A percentile compares a stretch with the other conserved stretches of the same genome.
Conservation (phyloP, 2,329 filamentous ascomycete species). For the Aspergillus fijiensis region DNA sequence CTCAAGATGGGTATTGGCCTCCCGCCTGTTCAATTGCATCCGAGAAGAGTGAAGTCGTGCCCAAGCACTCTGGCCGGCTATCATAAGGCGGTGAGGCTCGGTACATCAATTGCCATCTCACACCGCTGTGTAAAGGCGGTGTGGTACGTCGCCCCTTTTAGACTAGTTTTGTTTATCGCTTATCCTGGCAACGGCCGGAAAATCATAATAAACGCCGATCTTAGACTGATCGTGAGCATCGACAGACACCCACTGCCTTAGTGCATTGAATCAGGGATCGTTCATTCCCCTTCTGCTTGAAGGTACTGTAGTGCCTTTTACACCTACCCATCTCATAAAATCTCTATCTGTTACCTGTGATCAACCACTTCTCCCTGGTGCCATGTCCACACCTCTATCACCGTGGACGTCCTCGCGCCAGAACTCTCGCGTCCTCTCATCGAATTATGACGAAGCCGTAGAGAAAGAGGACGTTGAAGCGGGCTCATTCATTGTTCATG, state of each 20-base stretch:
- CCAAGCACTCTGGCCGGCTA: not conserved
- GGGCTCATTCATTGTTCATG: conserved; percentile 17
- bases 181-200: conserved; percentile 28
- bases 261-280: not conserved
- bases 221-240: conserved; percentile 8
- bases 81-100: conserved; percentile 14
- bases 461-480: conserved; percentile 19
- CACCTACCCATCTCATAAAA: not conserved
- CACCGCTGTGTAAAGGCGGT: conserved; percentile 9
- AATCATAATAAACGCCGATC: conserved; percentile 23
- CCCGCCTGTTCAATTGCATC: too few relatives aligned
- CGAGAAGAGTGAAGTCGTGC: too few relatives aligned
- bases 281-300: not conserved
- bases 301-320: not conserved
- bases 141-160: not conserved
- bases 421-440: conserved; percentile 40
- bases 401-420: conserved; percentile 44
- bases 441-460: conserved; percentile 19
- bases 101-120: conserved; percentile 9
- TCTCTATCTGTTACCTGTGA: not conserved
- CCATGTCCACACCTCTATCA: conserved; percentile 43
- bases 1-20: too few relatives aligned
- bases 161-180: conserved; percentile 34
- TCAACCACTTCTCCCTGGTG: conserved; percentile 8
- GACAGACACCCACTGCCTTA: not conserved